Evolutionary conservation across 2,329 filamentous ascomycete species (phyloP), one percentile per base, ranked within the genome.

Genomic region (Talaromyces sp.): DNA sequence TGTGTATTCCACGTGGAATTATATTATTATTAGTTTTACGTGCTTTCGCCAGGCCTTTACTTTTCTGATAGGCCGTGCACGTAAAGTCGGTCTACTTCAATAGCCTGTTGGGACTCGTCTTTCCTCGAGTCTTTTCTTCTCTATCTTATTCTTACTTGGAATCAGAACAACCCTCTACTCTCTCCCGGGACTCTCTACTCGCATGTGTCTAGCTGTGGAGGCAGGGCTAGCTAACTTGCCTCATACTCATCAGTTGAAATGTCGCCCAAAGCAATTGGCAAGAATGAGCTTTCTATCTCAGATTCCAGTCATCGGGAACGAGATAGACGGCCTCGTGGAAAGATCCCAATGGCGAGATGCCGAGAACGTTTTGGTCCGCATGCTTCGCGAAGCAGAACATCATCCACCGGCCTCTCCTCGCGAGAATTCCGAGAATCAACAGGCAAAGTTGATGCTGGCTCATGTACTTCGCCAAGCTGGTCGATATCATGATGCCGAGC

Each of bases 221-320:
- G 51, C 54, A 61, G 41, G 50, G 52, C 55, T 58, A 61, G 21
- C 29, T 50, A 14, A 58, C 51, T 41, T 55, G 55, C 55, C 55
- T 31, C 55, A 46, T 46, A 43, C 38, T 58, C 43, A 27, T 38
- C 54, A 19, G 51, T 58, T 61, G 60, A 62, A 53, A 62, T 62
- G 60, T 57, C 53, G 56, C 54, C 55, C 54, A 26, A 35, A 19
- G 55, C 50, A 27, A 35, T 48, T 59, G 32, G 43, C 57, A 54
- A 62, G 48, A 29, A 63, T 63, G 61, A 63, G 59, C 56, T 61
- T 63, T 56, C 59, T 61, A 57, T 58, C 46, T 61, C 61, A 53
- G 41, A 50, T 54, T 29, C 61, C 61, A 9, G 38, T 57, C 31
- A 58, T 57, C 35, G 46, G 56, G 46, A 59, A 56, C 27, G 58